Base-by-base conservation (phyloP, 163 green algal genomes). In the Smithsoniella earleae region DNA sequence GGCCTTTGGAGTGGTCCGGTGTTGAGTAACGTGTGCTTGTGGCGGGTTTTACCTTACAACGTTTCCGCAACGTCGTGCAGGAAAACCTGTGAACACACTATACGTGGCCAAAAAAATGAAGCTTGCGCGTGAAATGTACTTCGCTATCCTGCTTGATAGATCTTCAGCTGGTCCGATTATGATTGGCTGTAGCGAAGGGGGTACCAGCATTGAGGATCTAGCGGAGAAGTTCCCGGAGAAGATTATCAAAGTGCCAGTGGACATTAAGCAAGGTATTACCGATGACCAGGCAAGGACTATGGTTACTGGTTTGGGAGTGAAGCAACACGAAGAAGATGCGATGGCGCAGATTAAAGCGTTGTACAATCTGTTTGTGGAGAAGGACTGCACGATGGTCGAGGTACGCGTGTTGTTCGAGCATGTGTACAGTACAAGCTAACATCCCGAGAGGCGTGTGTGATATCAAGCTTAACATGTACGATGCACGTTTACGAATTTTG, bases 381-480 rank as follows among this genome's bases (percentile, higher is more conserved):
- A 77, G 44, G 94, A 99, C 84, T 97, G 90, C 85, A 99, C 94
- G 3, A 95, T 98, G 89, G 87, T 99, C 10, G 94, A 98, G 89
- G 92, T 97, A 74, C 54, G 83, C 20, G 37, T 54, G 20, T 36
- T n/a, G 30, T n/a, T n/a, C n/a, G n/a, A n/a, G n/a, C n/a, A n/a
- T n/a, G n/a, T n/a, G n/a, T n/a, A n/a, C n/a, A n/a, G n/a, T n/a
- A n/a, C n/a, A n/a, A n/a, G n/a, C n/a, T n/a, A n/a, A n/a, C n/a
- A n/a, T n/a, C n/a, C n/a, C n/a, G n/a, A n/a, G n/a, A n/a, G n/a
- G n/a, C n/a, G n/a, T n/a, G n/a, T n/a, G n/a, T n/a, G n/a, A n/a
- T n/a, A n/a, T n/a, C n/a, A n/a, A n/a, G n/a, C n/a, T n/a, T n/a
- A n/a, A n/a, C n/a, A n/a, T n/a, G n/a, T n/a, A n/a, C n/a, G n/a